phyloP scores from a whole-genome alignment of 2,329 filamentous ascomycete species.

The Diaporthe eres region DNA sequence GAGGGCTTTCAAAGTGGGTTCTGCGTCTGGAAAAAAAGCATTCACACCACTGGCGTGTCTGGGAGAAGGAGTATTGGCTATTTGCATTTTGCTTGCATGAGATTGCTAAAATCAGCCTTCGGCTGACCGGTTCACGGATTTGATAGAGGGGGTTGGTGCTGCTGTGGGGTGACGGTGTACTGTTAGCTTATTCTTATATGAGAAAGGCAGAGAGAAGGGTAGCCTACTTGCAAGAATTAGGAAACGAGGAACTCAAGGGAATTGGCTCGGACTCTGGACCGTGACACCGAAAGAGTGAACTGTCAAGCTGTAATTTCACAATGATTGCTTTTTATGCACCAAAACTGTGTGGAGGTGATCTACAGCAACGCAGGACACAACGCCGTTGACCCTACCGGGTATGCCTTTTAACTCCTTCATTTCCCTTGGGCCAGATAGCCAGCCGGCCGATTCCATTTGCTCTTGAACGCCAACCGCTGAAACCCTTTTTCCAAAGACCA shows the following conservation, averaged over 20 bases:
- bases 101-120: background rate
- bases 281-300: background rate
- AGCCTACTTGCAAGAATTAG: background rate
- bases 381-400: conserved; percentile 15
- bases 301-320: background rate
- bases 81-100: background rate
- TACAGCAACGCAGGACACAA: conserved; percentile 11
- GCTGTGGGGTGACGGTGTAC: conserved; percentile 1
- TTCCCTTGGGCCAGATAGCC: background rate
- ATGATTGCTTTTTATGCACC: background rate
- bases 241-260: background rate
- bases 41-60: background rate
- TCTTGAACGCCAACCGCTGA: conserved; percentile 13
- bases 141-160: background rate
- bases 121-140: background rate
- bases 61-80: background rate
- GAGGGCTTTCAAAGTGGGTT: background rate
- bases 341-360: background rate
- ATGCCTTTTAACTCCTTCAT: conserved; percentile 23
- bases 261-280: no score
- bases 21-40: background rate
- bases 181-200: conserved; percentile 5
- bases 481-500: background rate
- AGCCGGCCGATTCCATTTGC: background rate
- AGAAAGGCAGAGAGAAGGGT: background rate